Evolutionary conservation across 805 yeast genomes (phyloP).

Genomic region (Grigorovia humatica): DNA sequence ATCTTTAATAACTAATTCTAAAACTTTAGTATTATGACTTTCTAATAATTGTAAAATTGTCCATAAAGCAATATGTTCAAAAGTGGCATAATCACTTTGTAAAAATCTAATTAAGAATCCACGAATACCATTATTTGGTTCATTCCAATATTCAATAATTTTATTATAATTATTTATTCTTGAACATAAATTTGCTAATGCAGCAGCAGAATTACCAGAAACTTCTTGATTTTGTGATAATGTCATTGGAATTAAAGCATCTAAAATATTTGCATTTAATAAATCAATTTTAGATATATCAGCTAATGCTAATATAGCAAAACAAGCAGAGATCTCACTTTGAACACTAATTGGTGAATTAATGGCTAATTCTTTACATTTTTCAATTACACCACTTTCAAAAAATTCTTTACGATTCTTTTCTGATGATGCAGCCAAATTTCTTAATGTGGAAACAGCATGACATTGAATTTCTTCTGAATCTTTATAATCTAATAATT

Average conservation of each 20-base stretch:
- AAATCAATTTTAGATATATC: conserved; percentile 85
- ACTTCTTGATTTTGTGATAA: conserved; percentile 83
- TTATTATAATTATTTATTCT: conserved; percentile 76
- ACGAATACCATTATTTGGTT: conserved; percentile 74
- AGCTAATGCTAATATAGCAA: conserved; percentile 92
- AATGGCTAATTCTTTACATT: conserved; percentile 80
- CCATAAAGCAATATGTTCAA: conserved; percentile 97
- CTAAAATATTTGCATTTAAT: conserved; percentile 73
- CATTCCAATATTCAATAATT: conserved; percentile 67
- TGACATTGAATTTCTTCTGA: conserved; percentile 97
- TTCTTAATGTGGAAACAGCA: conserved; percentile 91
- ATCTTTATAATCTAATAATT: conserved; percentile 70
- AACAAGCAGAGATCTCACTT: conserved; percentile 92
- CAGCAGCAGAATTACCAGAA: conserved; percentile 97
- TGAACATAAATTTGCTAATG: conserved; percentile 89
- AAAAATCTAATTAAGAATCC: conserved; percentile 77
- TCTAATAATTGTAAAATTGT: conserved; percentile 88
- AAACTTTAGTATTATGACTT: conserved; percentile 59
- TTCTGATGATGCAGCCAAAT: conserved; percentile 91
- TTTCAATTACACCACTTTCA: conserved; percentile 91
- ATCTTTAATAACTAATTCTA: conserved; percentile 44
- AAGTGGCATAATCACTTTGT: conserved; percentile 78
- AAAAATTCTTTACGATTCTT: conserved; percentile 83
- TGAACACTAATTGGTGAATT: conserved; percentile 86
- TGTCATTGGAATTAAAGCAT: conserved; percentile 86